Percentiles rank a stretch among this genome's conserved stretches.
These are phyloP conservation scores for Globisporangium splendens DNA, from an alignment of 352 stramenopile species.

Conservation along the genomic window DNA sequence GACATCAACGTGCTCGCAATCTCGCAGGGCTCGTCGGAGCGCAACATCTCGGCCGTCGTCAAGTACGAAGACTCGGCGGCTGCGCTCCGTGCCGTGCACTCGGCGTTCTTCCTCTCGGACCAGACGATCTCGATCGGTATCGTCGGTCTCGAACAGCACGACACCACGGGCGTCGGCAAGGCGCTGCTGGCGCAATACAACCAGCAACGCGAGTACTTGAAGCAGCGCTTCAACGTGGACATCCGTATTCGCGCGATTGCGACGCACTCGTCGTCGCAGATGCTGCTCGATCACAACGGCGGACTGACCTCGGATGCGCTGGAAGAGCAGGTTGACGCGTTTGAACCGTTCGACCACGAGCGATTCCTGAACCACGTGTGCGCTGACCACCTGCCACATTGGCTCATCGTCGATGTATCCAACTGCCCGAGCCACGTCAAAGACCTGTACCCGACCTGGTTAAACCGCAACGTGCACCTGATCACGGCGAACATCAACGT, in stretches of 20 bases:
- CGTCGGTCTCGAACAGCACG: conserved; percentile 72
- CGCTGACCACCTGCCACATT: conserved; percentile 87
- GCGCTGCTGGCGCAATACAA: conserved; percentile 87
- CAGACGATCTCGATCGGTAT: conserved; percentile 92
- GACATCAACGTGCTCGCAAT: conserved; percentile 96
- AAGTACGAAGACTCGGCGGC: conserved; percentile 83
- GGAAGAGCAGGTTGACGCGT: conserved; percentile 11
- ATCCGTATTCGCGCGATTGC: conserved; percentile 78
- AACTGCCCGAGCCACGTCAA: conserved; percentile 82
- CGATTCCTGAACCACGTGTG: conserved; percentile 79
- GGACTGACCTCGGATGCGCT: conserved; percentile 50
- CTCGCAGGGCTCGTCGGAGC: conserved; percentile 92
- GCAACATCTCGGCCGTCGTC: conserved; percentile 95
- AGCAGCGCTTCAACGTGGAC: conserved; percentile 80
- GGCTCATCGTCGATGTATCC: conserved; percentile 94
- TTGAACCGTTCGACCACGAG: conserved; percentile 55
- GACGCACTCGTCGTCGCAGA: conserved; percentile 49
- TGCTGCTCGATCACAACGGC: conserved; percentile 66
- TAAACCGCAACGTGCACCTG: conserved; percentile 88
- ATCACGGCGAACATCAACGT: conserved; percentile 93
- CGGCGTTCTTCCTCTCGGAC: conserved; percentile 93
- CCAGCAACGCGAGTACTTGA: conserved; percentile 82
- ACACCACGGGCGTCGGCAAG: conserved; percentile 60
- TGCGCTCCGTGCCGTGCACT: conserved; percentile 92
- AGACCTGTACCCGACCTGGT: conserved; percentile 86